Percentiles rank a stretch among this genome's conserved stretches.
Evolutionary conservation across 164 flowering plant genomes (phyloP).

Genomic region (Warburgia ugandensis): DNA sequence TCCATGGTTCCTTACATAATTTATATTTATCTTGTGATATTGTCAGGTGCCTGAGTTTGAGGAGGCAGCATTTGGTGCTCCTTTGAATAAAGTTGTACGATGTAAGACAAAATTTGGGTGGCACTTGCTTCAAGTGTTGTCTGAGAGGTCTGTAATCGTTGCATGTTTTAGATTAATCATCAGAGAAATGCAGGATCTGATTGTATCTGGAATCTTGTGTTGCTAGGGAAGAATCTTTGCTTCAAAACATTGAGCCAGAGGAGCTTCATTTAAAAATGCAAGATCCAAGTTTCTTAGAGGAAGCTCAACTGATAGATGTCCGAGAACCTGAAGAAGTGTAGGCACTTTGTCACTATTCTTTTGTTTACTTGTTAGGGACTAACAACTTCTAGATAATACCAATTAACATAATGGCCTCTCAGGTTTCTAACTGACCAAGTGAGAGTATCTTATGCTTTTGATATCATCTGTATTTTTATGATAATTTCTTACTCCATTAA

Average conservation of each 20-base stretch:
- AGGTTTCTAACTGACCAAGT: no score
- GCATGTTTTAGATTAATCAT: slow-evolving; percentile 8
- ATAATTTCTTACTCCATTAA: not conserved
- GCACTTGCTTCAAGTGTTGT: slow-evolving; percentile 88
- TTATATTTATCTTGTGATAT: not conserved
- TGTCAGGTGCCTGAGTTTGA: slow-evolving; percentile 89
- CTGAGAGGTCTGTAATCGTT: slow-evolving; percentile 56
- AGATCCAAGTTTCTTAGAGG: slow-evolving; percentile 65
- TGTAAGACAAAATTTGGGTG: slow-evolving; percentile 88
- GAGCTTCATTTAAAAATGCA: slow-evolving; percentile 79
- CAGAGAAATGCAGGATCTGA: not conserved
- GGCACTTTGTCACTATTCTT: slow-evolving; percentile 14
- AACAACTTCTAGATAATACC: no score
- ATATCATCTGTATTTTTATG: not conserved
- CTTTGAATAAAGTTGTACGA: slow-evolving; percentile 57
- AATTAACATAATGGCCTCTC: no score
- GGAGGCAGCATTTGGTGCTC: slow-evolving; percentile 83
- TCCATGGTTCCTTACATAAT: not conserved
- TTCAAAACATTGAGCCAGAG: slow-evolving; percentile 55
- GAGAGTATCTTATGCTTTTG: no score
- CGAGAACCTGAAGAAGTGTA: slow-evolving; percentile 98
- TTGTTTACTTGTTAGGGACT: not conserved
- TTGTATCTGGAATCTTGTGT: slow-evolving; percentile 1
- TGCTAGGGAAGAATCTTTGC: slow-evolving; percentile 57
- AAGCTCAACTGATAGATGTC: slow-evolving; percentile 85